Evolutionary conservation across 108 stramenopile genomes (phyloP).

Genomic region (Heterococcus sp.): DNA sequence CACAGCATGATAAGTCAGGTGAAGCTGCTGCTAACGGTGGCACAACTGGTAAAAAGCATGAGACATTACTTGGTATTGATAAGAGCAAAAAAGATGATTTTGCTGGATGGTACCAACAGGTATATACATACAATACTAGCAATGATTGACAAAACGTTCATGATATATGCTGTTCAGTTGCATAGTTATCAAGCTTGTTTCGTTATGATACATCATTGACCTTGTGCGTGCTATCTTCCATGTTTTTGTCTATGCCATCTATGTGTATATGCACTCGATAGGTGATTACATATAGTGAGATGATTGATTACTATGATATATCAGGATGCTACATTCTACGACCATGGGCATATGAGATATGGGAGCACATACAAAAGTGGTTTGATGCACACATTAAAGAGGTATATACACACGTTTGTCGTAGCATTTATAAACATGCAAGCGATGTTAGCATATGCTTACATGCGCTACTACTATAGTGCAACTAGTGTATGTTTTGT

Average conservation of each 20-base stretch:
- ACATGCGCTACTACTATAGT: too few species aligned
- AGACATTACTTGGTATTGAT: slow-evolving; percentile 59
- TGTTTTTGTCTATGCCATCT: too few species aligned
- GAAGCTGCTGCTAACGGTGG: slow-evolving; percentile 11
- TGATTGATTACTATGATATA: slow-evolving; percentile 99
- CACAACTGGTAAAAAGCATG: slow-evolving; percentile 52
- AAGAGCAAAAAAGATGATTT: slow-evolving; percentile 70
- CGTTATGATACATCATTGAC: too few species aligned
- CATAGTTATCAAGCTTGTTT: too few species aligned
- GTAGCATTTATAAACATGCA: not conserved
- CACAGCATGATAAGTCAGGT: too few species aligned
- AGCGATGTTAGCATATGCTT: too few species aligned
- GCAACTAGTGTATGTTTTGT: too few species aligned
- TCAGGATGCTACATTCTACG: slow-evolving; percentile 98
- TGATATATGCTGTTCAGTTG: not conserved
- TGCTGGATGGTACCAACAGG: slow-evolving; percentile 92
- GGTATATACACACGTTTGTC: slow-evolving; percentile 34
- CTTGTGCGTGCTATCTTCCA: too few species aligned
- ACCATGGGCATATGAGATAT: slow-evolving; percentile 96
- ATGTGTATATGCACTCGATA: not conserved
- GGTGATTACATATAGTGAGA: slow-evolving; percentile 86
- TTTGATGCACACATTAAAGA: slow-evolving; percentile 74
- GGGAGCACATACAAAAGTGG: slow-evolving; percentile 95
- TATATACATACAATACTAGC: slow-evolving; percentile 36
- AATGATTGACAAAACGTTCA: not conserved